A percentile compares a stretch with the other conserved stretches of the same genome.
phyloP scores from a whole-genome alignment of 2,329 filamentous ascomycete species.

The Fusarium praegraminearum region DNA sequence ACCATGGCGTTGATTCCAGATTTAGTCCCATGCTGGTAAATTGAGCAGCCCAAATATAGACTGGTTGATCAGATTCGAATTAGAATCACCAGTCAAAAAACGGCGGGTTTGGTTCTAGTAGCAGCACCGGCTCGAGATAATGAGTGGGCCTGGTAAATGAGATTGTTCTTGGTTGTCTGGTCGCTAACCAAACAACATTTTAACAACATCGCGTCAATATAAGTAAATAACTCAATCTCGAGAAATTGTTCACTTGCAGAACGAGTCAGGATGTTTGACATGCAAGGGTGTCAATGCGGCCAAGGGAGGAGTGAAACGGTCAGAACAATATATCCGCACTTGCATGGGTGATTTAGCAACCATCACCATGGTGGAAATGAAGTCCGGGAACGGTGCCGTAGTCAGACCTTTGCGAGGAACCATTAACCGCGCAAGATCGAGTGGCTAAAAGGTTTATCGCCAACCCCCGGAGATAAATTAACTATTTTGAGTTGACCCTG shows the following conservation, averaged over 20 bases:
- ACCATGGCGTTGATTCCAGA: constrained; percentile 1
- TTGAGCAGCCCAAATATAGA: constrained; percentile 26
- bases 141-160: constrained; percentile 19
- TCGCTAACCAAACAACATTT: background rate
- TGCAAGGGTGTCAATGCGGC: constrained; percentile 8
- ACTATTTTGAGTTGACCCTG: constrained; percentile 4
- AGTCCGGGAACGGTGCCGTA: constrained; percentile 14
- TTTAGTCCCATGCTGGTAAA: constrained; percentile 11
- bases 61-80: constrained; percentile 1
- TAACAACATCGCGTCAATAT: background rate
- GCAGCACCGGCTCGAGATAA: background rate
- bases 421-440: constrained; percentile 5
- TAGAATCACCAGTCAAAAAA: constrained; percentile 8
- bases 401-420: constrained; percentile 13
- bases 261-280: constrained; percentile 1
- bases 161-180: constrained; percentile 8
- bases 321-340: background rate
- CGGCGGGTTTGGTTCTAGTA: constrained; percentile 4
- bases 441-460: constrained; percentile 22
- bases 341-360: constrained; percentile 32
- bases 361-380: constrained; percentile 45
- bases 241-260: background rate
- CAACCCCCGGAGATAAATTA: constrained; percentile 10
- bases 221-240: background rate
- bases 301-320: constrained; percentile 6